Evolutionary conservation across 495 filamentous ascomycete genomes (phyloP).

Genomic region (Aspergillus incahuasiensis): DNA sequence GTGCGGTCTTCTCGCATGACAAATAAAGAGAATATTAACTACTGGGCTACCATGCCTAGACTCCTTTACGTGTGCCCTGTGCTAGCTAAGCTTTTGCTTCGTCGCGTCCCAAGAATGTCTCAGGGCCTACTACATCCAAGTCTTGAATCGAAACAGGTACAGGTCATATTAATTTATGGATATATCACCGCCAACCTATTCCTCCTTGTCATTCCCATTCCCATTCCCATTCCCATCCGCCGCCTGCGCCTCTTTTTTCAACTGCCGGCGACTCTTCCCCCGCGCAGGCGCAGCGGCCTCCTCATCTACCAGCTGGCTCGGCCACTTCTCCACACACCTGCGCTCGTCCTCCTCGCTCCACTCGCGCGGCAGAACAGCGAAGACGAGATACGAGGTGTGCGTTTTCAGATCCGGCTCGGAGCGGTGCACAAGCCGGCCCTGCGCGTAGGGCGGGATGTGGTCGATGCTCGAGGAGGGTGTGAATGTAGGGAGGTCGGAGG

Average conservation of each 20-base stretch:
- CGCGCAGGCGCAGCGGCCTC: conserved; percentile 29
- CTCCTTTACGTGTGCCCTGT: neutral
- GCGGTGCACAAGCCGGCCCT: conserved; percentile 72
- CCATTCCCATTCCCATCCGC: conserved; percentile 28
- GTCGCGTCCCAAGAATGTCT: no score
- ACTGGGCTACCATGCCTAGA: neutral
- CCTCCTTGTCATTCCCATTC: neutral
- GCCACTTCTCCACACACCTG: conserved; percentile 58
- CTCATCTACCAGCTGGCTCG: conserved; percentile 33
- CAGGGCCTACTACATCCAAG: neutral
- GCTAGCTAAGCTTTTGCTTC: neutral
- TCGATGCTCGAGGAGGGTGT: neutral
- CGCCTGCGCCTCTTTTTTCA: conserved; percentile 50
- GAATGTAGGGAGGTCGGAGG: conserved; percentile 1
- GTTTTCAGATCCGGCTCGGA: conserved; percentile 86
- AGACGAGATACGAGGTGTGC: conserved; percentile 92
- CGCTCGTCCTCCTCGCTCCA: conserved; percentile 83
- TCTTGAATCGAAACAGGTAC: neutral
- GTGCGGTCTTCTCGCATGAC: conserved; percentile 9
- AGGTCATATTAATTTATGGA: no score
- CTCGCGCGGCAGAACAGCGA: conserved; percentile 79
- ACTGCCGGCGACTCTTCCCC: conserved; percentile 44
- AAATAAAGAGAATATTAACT: neutral
- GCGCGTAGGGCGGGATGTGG: conserved; percentile 38
- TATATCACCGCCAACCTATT: neutral